These are phyloP conservation scores for Pneumocystis jirovecii DNA, from an alignment of 1,139 yeast species.

Conservation along the genomic window DNA sequence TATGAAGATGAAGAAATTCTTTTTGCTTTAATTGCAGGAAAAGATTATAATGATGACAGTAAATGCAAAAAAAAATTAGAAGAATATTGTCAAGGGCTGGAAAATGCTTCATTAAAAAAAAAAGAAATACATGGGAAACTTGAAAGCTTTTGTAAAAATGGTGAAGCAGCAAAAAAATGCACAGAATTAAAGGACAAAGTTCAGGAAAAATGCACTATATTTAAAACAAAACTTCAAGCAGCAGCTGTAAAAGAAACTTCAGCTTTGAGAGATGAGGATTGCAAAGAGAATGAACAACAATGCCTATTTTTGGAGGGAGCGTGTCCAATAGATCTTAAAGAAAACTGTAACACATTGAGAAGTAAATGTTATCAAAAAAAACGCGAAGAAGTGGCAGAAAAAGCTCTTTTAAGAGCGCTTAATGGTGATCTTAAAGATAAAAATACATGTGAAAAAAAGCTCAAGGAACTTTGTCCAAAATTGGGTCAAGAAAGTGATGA, in stretches of 20 bases:
- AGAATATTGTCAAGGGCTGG: neutral
- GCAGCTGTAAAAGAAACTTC: neutral
- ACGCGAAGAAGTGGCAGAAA: neutral
- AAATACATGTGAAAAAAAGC: neutral
- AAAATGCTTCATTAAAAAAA: neutral
- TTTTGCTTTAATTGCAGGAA: neutral
- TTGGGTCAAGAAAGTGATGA: neutral
- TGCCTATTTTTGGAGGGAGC: neutral
- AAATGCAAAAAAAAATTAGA: neutral
- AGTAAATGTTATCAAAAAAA: neutral
- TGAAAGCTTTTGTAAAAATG: no score
- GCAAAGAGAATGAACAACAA: neutral
- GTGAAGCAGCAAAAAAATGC: neutral
- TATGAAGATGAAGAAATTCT: neutral
- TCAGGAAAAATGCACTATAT: neutral
- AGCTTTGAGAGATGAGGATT: neutral
- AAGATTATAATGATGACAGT: no score
- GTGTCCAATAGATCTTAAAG: no score
- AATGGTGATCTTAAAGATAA: neutral
- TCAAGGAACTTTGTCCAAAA: neutral
- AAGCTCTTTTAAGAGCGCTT: neutral
- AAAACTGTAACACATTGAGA: no score
- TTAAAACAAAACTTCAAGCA: neutral
- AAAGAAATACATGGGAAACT: neutral
- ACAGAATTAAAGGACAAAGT: neutral